phyloP scores from a whole-genome alignment of 2,329 filamentous ascomycete species.

The Fusarium armeniacum region DNA sequence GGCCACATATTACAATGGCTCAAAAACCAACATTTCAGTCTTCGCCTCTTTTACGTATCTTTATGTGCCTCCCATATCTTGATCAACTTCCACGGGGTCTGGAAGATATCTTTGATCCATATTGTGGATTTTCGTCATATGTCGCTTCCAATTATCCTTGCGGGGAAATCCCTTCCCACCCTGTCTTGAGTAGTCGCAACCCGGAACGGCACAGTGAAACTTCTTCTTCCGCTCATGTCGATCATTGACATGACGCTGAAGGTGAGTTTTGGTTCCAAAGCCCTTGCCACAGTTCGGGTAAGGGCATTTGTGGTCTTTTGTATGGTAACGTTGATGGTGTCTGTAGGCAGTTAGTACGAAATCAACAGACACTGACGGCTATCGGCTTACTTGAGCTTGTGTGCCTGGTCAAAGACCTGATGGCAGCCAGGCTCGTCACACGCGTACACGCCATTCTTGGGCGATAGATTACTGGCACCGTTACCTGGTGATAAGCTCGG shows the following conservation, averaged over 20 bases:
- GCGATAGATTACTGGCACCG: constrained; percentile 47
- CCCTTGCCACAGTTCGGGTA: constrained; percentile 67
- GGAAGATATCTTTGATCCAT: constrained; percentile 58
- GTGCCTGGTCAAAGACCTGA: constrained; percentile 67
- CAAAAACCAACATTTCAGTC: not conserved
- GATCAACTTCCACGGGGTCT: constrained; percentile 60
- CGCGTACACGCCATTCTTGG: constrained; percentile 50
- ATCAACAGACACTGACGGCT: not conserved
- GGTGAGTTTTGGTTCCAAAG: constrained; percentile 73
- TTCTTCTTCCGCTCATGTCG: constrained; percentile 72
- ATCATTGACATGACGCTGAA: constrained; percentile 73
- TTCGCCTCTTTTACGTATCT: not conserved
- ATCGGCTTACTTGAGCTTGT: constrained; percentile 69
- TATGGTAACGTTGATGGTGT: constrained; percentile 73
- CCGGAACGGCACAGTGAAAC: constrained; percentile 68
- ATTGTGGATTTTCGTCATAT: constrained; percentile 72
- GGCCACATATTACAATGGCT: constrained; percentile 1
- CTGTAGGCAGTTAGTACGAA: constrained; percentile 50
- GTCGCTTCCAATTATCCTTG: constrained; percentile 74
- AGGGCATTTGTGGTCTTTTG: constrained; percentile 70
- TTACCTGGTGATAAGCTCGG: constrained; percentile 56
- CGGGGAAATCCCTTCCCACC: constrained; percentile 72
- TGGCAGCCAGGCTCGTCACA: constrained; percentile 57
- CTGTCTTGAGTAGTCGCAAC: constrained; percentile 68
- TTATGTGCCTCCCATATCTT: constrained; percentile 49